Evolutionary conservation across 352 stramenopile genomes (phyloP), one percentile per base, ranked within the genome.

Genomic region (Thalassiosira sp.): DNA sequence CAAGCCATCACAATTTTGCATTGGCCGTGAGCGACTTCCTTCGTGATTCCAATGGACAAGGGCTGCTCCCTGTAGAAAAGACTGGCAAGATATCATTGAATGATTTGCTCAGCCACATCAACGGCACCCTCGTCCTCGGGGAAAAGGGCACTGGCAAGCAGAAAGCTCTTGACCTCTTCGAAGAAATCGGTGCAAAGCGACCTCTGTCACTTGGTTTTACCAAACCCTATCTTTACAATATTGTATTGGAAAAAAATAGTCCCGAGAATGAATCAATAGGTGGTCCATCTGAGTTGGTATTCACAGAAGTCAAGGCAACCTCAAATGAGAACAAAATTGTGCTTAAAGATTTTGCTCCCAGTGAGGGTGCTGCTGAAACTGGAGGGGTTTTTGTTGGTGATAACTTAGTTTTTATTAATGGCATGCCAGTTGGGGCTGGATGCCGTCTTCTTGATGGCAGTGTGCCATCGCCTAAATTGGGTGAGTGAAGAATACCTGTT

Each of bases 381-480:
- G 66, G 65, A 18, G 80, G 79, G 15, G 78, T 93, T 7, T 68
- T 91, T 54, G 60, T 91, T 33, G 88, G 88, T 24, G 88, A 93
- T 62, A 81, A 91, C 53, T 78, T 93, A 16, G 81, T 91, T 13
- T 90, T 89, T 69, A 78, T 93, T 2, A 92, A 91, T 46, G 88
- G 85, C 24, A 72, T 81, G 25, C 62, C 88, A 16, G 82, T 93
- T 48, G 87, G 87, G 40, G 84, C 87, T 59, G 87, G 87, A 22
- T 88, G 76, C 45, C 65, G 75, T 54, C 76, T 88, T 54, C 45
- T 86, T 52, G 60, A 80, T 51, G 46, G 59, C 22, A 66, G 45
- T 8, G 53, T n/a, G 24, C 59, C 72, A 10, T 59, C 54, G 16
- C 65, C 87, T 28, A 64, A 72, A 25, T 43, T 84, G 11, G 56